phyloP scores from a whole-genome alignment of 768 basidiomycete genomes.

The Hypholoma sublateritium region DNA sequence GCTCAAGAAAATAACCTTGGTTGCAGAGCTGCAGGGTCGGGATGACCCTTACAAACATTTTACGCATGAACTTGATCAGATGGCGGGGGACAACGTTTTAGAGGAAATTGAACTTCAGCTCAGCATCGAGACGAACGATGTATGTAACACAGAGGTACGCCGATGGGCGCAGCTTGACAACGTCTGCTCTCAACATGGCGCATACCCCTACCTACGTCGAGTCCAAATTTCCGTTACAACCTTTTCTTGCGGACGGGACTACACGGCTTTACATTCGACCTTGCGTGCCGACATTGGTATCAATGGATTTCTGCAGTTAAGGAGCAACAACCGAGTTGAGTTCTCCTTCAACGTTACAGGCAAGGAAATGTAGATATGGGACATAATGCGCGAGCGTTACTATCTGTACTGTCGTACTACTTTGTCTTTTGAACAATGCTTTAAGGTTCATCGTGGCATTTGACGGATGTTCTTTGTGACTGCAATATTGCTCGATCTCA shows the following conservation, averaged over 20 bases:
- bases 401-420: background rate
- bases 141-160: background rate
- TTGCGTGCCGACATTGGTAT: conserved; percentile 5
- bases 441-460: too few species aligned
- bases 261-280: background rate
- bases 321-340: background rate
- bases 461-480: too few species aligned
- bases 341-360: conserved; percentile 8
- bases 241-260: background rate
- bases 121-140: background rate
- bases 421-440: too few species aligned
- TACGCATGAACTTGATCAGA: background rate
- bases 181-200: background rate
- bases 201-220: conserved; percentile 5
- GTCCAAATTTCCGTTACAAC: background rate
- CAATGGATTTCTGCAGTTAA: conserved; percentile 3
- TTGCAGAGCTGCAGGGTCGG: background rate
- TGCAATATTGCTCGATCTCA: too few species aligned
- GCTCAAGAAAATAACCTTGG: background rate
- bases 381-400: background rate
- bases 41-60: conserved; percentile 6
- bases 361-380: background rate
- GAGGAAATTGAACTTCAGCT: background rate
- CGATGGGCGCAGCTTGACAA: conserved; percentile 2
- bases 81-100: background rate